Evolutionary conservation across 352 stramenopile species (phyloP).

Genomic region (Globisporangium iwayamae): DNA sequence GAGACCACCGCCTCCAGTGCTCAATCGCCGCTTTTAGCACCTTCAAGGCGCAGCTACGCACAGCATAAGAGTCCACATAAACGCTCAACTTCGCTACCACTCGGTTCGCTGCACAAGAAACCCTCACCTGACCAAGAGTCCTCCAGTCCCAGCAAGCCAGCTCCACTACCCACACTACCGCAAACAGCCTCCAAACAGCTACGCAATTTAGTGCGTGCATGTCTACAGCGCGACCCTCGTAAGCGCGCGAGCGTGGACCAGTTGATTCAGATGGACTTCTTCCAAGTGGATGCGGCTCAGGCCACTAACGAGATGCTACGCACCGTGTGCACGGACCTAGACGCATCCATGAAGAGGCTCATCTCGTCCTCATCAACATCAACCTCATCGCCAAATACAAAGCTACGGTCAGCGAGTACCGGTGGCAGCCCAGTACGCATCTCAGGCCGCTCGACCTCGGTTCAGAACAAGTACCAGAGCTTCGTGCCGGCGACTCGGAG

Average conservation of each 20-base stretch:
- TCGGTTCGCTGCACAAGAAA: constrained; percentile 5
- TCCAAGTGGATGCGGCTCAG: constrained; percentile 44
- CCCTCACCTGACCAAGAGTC: neutral
- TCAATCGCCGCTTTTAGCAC: neutral
- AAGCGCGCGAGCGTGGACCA: constrained; percentile 30
- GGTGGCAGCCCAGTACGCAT: neutral
- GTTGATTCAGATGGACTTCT: constrained; percentile 42
- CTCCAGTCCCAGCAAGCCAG: neutral
- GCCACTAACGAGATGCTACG: constrained; percentile 53
- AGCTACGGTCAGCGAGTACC: neutral
- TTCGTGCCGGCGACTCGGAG: neutral
- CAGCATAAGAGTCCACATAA: constrained; percentile 7
- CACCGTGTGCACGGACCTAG: constrained; percentile 52
- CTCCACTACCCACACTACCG: constrained; percentile 33
- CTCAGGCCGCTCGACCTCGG: neutral
- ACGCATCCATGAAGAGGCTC: constrained; percentile 42
- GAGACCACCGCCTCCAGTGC: constrained; percentile 12
- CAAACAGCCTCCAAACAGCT: constrained; percentile 40
- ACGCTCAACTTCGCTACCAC: constrained; percentile 1
- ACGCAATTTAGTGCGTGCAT: constrained; percentile 35
- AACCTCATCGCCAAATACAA: neutral
- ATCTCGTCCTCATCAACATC: constrained; percentile 7
- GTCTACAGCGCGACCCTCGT: constrained; percentile 39
- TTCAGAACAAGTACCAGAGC: constrained; percentile 2
- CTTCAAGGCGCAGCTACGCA: neutral